Conservation (phyloP, 2,329 filamentous ascomycete genomes). For the Colletotrichum zoysiae region DNA sequence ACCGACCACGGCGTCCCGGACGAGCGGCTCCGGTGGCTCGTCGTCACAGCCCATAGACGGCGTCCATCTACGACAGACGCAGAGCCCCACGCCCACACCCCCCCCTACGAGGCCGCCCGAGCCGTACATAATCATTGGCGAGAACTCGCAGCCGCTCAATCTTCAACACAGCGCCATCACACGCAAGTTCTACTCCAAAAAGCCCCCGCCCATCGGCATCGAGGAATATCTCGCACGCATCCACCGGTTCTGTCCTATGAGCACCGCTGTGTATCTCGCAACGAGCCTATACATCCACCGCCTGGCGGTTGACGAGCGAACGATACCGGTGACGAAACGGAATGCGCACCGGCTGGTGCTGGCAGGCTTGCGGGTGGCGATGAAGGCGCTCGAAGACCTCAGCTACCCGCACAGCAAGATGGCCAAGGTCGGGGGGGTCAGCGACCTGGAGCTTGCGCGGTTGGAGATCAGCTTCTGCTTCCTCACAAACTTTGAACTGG, state of each 20-base stretch:
- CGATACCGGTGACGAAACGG: slow-evolving; percentile 83
- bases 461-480: slow-evolving; percentile 93
- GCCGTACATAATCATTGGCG: slow-evolving; percentile 73
- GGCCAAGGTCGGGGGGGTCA: slow-evolving; percentile 89
- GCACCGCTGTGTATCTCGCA: slow-evolving; percentile 91
- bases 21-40: slow-evolving; percentile 24
- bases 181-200: slow-evolving; percentile 93
- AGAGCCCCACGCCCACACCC: slow-evolving; percentile 52
- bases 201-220: slow-evolving; percentile 84
- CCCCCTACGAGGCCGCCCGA: slow-evolving; percentile 50
- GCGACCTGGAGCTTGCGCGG: slow-evolving; percentile 81
- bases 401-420: slow-evolving; percentile 88
- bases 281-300: slow-evolving; percentile 89
- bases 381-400: slow-evolving; percentile 95
- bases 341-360: slow-evolving; percentile 91
- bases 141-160: slow-evolving; percentile 78
- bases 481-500: slow-evolving; percentile 85
- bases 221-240: slow-evolving; percentile 88
- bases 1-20: slow-evolving; percentile 41
- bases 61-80: slow-evolving; percentile 41
- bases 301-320: slow-evolving; percentile 80
- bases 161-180: slow-evolving; percentile 88
- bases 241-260: slow-evolving; percentile 93
- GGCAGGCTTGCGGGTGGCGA: slow-evolving; percentile 86
- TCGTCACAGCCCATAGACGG: slow-evolving; percentile 37